Evolutionary conservation across 106 monocot species (phyloP), one percentile per base, ranked within the genome.

Genomic region (Agapanthus africanus): DNA sequence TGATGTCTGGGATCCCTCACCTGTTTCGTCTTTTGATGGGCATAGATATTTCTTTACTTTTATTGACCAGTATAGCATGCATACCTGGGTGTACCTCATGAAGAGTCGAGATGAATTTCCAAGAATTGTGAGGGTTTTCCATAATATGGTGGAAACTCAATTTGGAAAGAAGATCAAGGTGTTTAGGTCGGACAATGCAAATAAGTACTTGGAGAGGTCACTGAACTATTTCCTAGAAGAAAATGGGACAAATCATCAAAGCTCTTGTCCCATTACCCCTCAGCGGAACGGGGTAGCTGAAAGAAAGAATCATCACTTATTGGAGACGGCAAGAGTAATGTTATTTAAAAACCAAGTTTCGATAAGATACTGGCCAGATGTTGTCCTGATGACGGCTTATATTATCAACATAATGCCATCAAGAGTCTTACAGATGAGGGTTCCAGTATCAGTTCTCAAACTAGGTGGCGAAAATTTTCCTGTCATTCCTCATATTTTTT

Each of bases 81-180:
- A 15, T 31, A 54, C 34, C 6, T 63, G 31, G 63, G 33, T 37
- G 11, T 32, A 63, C n/a, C 63, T 34, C 6, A 9, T 15, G 15
- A 63, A 63, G 21, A 63, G 18, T 34, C 0, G 35, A 36, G 63
- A 63, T 18, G 63, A 63, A 63, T 10, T 34, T 16, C 0, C 63
- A 33, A 63, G 15, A 63, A 1, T 63, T 31, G 11, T 33, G 30
- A 11, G 21, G 35, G 0, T n/a, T 54, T 54, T 63, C 11, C 30
- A 34, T n/a, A 63, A 63, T 36, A 63, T 31, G 34, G 36, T 63
- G 21, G 35, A 63, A 37, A 63, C 32, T 11, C 63, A 63, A 63
- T 32, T 63, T 63, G 63, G 35, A 37, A 63, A 37, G 63, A 16
- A 32, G 31, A 63, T 63, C 4, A 63, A 63, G 21, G 32, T 63